A percentile compares a stretch with the other conserved stretches of the same genome.
Evolutionary conservation across 129 eudicot species (phyloP).

Genomic region (Cynara cardunculus): DNA sequence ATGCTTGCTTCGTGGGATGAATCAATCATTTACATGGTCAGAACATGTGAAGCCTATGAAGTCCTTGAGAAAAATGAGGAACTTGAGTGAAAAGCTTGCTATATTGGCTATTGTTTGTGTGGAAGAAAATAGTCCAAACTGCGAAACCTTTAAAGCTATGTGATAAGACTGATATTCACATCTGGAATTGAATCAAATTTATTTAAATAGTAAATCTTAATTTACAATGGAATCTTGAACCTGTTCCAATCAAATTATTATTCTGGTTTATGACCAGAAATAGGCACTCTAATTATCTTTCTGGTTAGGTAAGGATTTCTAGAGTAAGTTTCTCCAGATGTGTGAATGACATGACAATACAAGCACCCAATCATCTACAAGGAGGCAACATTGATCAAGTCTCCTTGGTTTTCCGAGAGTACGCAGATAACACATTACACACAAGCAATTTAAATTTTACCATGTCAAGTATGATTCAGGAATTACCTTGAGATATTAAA

Average conservation of each 20-base stretch:
- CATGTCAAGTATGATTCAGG: neutral
- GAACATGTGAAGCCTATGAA: neutral
- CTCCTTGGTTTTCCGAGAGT: neutral
- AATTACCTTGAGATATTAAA: too few relatives aligned
- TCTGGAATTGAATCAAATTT: neutral
- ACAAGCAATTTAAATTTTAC: neutral
- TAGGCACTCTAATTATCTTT: neutral
- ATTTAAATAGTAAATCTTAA: neutral
- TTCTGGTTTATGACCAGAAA: neutral
- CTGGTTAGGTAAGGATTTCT: neutral
- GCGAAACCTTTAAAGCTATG: neutral
- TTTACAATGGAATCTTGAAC: neutral
- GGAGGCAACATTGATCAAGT: neutral
- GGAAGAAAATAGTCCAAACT: neutral
- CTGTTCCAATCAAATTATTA: neutral
- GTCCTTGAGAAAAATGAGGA: neutral
- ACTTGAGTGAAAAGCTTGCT: neutral
- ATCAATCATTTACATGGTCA: neutral
- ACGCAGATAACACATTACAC: neutral
- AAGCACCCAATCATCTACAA: neutral
- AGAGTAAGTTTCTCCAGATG: neutral
- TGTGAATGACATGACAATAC: neutral
- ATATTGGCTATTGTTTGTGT: neutral
- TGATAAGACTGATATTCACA: neutral
- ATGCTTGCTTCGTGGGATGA: neutral